These are phyloP conservation scores for Jatropha podagrica DNA, from an alignment of 441 rosid genomes.

Conservation along the genomic window DNA sequence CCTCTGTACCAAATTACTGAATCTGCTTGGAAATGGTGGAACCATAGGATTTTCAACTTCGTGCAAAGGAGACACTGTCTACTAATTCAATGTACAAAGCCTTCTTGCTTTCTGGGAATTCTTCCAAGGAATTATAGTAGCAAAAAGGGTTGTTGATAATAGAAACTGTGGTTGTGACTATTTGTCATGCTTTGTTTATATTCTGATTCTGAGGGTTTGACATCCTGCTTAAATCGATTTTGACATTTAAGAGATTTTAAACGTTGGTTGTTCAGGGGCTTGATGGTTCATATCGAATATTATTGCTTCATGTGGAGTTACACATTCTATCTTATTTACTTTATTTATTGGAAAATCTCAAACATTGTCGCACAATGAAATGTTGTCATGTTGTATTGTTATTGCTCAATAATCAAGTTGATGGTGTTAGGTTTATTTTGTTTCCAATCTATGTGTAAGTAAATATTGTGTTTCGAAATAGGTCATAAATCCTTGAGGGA, in stretches of 20 bases:
- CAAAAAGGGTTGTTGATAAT: neutral
- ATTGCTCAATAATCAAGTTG: neutral
- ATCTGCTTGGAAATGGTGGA: neutral
- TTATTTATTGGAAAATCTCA: neutral
- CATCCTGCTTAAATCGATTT: neutral
- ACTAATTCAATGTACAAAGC: neutral
- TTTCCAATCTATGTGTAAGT: neutral
- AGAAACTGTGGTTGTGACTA: neutral
- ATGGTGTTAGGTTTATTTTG: neutral
- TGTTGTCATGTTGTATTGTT: neutral
- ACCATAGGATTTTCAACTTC: neutral
- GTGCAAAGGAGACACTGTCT: neutral
- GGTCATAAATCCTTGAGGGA: no score
- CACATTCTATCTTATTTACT: neutral
- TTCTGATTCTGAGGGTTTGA: no score
- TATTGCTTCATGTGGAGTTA: neutral
- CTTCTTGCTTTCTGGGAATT: constrained; percentile 3
- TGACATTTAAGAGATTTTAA: neutral
- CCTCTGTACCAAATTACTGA: neutral
- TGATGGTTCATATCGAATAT: neutral
- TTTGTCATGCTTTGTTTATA: neutral
- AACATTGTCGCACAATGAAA: neutral
- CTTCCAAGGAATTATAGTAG: neutral
- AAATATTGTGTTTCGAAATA: neutral
- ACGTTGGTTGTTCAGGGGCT: neutral